Base-by-base conservation (phyloP, 345 rosid species). In the Arabidopsis arenosa region DNA sequence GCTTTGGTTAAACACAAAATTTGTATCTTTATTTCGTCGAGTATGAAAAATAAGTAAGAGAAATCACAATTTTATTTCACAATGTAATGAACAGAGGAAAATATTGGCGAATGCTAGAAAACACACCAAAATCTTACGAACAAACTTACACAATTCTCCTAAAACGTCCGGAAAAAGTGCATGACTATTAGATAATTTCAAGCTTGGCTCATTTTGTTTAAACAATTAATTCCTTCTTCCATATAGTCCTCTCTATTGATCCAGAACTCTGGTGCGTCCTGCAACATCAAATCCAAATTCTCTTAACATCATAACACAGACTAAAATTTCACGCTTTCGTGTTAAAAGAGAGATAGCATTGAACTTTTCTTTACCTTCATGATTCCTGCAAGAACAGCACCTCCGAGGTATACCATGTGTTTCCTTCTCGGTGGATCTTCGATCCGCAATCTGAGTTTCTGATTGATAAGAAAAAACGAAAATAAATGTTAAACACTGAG, bases 201-300 rank as follows among this genome's bases (percentile, higher is more conserved):
- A 73, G 74, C 85, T 81, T 84, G 90, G 43, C 89, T 82, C 77
- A 92, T 89, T 83, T 87, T 90, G 85, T 86, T 86, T 65, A 95
- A 76, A 81, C 97, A 90, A 75, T 78, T 79, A 51, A 88, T 55
- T 68, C 99, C 97, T 83, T 95, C 96, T 84, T 95, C 97, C 74
- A 86, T 35, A 73, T 90, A 92, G 76, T 95, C 97, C 59, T 95
- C 99, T 84, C 89, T 86, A 84, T 80, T 90, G 76, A 95, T 89
- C 99, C 99, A 90, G 79, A 92, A 95, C 80, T 95, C 98, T 33
- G 99, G 99, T 67, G 94, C 85, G 68, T 95, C 99, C 99, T 95
- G 86, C 80, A 79, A 70, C 30, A 61, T n/a, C 15, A 2, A 41
- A 52, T 26, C 28, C 26, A 67, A 30, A 14, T 53, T 17, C 13